Percentiles rank a stretch among this genome's conserved stretches.
Conservation (phyloP, 306 rosid genomes). For the Rosa lucieae region DNA sequence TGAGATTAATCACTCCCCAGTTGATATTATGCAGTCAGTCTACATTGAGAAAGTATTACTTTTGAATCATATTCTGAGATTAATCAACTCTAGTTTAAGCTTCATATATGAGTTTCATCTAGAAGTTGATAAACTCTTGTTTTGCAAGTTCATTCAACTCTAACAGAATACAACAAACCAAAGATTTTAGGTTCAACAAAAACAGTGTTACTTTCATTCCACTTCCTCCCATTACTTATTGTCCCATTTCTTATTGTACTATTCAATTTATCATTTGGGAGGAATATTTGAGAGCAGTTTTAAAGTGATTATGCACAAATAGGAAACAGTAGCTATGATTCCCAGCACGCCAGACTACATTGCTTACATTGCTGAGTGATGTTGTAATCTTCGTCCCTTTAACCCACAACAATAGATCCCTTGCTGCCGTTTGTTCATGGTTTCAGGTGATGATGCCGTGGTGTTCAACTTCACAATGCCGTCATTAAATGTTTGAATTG, state of each 20-base stretch:
- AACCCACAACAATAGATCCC: conserved; percentile 49
- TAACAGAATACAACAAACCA: neutral
- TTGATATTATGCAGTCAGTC: neutral
- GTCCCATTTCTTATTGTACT: no score
- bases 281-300: neutral
- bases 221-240: no score
- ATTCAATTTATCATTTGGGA: neutral
- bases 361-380: conserved; percentile 43
- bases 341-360: conserved; percentile 21
- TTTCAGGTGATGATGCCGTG: conserved; percentile 15
- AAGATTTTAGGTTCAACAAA: neutral
- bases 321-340: neutral
- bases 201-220: neutral
- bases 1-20: neutral
- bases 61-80: neutral
- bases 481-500: conserved; percentile 16
- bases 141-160: neutral
- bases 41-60: neutral
- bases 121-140: neutral
- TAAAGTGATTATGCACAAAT: neutral
- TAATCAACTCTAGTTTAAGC: neutral
- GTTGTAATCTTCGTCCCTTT: conserved; percentile 39
- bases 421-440: conserved; percentile 6
- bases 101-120: neutral
- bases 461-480: conserved; percentile 24